Evolutionary conservation across 345 rosid species (phyloP), one percentile per base, ranked within the genome.

Genomic region (Cardamine chenopodiifolia): DNA sequence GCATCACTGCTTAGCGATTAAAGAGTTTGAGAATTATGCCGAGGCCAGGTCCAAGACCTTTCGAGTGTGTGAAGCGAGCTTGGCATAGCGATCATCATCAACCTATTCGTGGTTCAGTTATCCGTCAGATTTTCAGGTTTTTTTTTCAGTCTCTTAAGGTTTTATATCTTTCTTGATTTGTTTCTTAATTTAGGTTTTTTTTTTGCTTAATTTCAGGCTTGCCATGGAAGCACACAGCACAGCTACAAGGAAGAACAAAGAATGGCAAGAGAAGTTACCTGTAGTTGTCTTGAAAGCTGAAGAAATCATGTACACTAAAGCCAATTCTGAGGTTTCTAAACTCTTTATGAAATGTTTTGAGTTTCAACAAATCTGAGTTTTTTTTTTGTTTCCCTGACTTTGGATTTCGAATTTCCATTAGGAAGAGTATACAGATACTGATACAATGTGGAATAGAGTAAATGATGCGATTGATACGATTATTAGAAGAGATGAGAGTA

Each of bases 1-100:
- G 71, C 52, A 50, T 23, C 62, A 37, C 62, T 54, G 25, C 28
- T 29, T n/a, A 44, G 19, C 49, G 47, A 42, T 7, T 44, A 14
- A n/a, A 5, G 18, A 45, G 2, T 39, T 14, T 14, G n/a, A n/a
- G 4, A 23, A 47, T 84, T 88, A 94, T 91, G 97, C 95, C 97
- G 47, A 82, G 96, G 77, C 97, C 97, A 3, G 96, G 97, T 28
- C 97, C 96, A 3, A 88, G 97, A 78, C 97, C 99, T 18, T 94
- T 87, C 68, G 97, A 91, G 88, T 94, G 99, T 71, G 96, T 92
- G 26, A 85, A 86, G 78, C 83, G 96, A 82, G 92, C 93, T 74
- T 95, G 99, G 99, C 99, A 95, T 82, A 95, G 98, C 63, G 99
- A 92, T 29, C 86, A 96, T 58, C 97, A 90, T 83, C 92, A 85